Percentiles rank a stretch among this genome's conserved stretches.
These are phyloP conservation scores for Suillus lakei DNA, from an alignment of 768 basidiomycete genomes.

Conservation along the genomic window DNA sequence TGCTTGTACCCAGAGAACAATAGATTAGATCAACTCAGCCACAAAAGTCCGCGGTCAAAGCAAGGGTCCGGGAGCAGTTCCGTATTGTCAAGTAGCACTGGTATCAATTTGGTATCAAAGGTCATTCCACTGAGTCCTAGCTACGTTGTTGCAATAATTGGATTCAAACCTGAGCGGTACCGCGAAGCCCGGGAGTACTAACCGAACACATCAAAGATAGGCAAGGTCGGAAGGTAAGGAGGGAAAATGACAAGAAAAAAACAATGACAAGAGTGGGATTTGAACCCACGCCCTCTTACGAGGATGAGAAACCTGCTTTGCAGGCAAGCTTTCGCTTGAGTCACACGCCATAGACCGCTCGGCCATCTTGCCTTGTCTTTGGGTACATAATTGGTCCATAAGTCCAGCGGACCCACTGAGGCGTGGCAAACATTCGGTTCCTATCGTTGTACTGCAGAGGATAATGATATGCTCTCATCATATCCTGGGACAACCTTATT, in stretches of 20 bases:
- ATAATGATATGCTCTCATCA: neutral
- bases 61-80: neutral
- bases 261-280: slow-evolving; percentile 30
- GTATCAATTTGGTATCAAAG: neutral
- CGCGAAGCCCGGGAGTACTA: neutral
- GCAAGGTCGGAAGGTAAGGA: no score
- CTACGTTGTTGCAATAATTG: no score
- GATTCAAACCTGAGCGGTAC: neutral
- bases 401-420: neutral
- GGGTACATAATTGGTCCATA: neutral
- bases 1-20: slow-evolving; percentile 8
- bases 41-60: slow-evolving; percentile 9
- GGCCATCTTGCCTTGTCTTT: slow-evolving; percentile 53
- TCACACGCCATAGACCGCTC: slow-evolving; percentile 69
- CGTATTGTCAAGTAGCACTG: neutral
- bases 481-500: neutral
- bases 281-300: slow-evolving; percentile 25
- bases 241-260: neutral
- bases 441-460: no score
- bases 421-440: neutral
- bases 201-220: no score
- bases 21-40: slow-evolving; percentile 6
- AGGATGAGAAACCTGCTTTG: slow-evolving; percentile 23
- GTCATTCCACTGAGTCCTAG: neutral
- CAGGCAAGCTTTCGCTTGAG: slow-evolving; percentile 47